Base-by-base conservation (phyloP, 2,329 filamentous ascomycete species). In the Talaromyces piceae region DNA sequence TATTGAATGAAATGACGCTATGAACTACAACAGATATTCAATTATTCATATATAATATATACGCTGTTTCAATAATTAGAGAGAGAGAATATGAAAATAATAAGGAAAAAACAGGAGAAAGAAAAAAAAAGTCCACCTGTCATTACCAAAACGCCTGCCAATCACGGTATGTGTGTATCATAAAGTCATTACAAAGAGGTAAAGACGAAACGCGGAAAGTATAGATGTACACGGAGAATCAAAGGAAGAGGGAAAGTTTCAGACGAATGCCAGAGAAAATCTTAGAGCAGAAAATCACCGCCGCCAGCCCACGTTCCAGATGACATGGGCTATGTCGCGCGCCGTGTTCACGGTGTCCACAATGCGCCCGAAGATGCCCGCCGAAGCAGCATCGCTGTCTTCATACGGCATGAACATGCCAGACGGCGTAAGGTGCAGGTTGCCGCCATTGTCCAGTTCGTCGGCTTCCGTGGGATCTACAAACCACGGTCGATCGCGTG, bases 361-460 rank as follows among this genome's bases (percentile, higher is more conserved):
- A 46, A 94, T 83, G 61, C 84, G 83, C 54, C 87, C 86, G 63
- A 94, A 80, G 50, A 94, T 77, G 44, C 86, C 85, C 47, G 78
- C 75, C 61, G 73, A 80, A 54, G 77, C 69, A 6, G 72, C 69
- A 57, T 89, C 87, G 54, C 82, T 82, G 59, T 90, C 86, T 59
- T 90, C 87, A 59, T 84, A 86, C 6, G 89, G 88, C 86, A 94
- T 91, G 61, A 95, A 86, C 88, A 95, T 94, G 59, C 89, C 90
- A 33, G 88, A 93, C 47, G 83, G 77, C 18, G 88, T 94, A 58
- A 90, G 79, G 56, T 85, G 82, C 75, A 94, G 84, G 48, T 84
- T 83, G 41, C 64, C 63, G 28, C 39, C n/a, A 8, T 33, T 43
- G 41, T 43, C 39, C 47, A 79, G 74, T 39, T 81, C 79, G 43